Percentiles rank a stretch among this genome's conserved stretches.
Conservation (phyloP, 192 early-diverging fungal species). For the Phycomyces blakesleeanus region DNA sequence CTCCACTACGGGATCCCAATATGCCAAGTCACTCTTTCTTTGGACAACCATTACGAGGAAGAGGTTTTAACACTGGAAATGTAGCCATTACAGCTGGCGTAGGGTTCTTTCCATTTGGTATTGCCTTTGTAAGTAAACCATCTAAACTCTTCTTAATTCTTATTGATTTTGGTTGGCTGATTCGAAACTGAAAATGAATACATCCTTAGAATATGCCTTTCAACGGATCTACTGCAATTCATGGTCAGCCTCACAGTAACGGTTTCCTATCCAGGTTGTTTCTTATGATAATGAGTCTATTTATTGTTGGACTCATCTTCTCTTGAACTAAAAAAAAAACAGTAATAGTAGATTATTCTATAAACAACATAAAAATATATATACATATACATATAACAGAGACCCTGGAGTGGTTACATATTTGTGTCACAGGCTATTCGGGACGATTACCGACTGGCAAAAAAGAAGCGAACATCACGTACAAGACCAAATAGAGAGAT, state of each 20-base stretch:
- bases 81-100: constrained; percentile 63
- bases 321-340: not conserved
- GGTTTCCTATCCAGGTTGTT: constrained; percentile 1
- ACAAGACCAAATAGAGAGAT: too few species aligned
- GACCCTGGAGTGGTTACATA: too few species aligned
- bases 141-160: too few species aligned
- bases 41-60: constrained; percentile 24
- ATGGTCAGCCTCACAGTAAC: not conserved
- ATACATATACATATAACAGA: too few species aligned
- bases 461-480: too few species aligned
- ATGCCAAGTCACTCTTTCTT: constrained; percentile 41
- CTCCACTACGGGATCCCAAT: constrained; percentile 57
- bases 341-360: too few species aligned
- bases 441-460: too few species aligned
- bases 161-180: too few species aligned
- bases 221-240: not conserved
- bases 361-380: too few species aligned
- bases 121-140: constrained; percentile 46
- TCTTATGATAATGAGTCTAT: constrained; percentile 9
- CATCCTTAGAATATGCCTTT: too few species aligned
- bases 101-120: constrained; percentile 70
- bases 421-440: too few species aligned
- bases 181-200: too few species aligned
- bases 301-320: constrained; percentile 7
- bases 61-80: constrained; percentile 39